Evolutionary conservation across 1,139 yeast genomes (phyloP).

Genomic region (Geotrichum fermentans): DNA sequence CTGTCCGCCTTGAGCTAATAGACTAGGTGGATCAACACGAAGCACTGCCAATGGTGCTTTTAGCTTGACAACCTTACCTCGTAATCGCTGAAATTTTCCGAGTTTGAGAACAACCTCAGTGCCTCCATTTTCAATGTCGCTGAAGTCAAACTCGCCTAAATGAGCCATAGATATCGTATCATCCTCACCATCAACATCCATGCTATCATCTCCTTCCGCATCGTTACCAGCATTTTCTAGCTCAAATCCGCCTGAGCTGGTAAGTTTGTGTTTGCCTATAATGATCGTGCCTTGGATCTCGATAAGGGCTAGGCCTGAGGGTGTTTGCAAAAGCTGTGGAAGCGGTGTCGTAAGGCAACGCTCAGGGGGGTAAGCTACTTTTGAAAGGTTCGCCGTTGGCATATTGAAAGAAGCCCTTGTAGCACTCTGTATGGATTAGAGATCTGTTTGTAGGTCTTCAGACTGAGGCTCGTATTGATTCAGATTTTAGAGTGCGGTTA

Average conservation of each 20-base stretch:
- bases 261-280: conserved; percentile 28
- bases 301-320: conserved; percentile 33
- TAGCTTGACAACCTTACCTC: conserved; percentile 36
- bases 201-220: conserved; percentile 12
- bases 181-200: conserved; percentile 1
- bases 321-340: conserved; percentile 32
- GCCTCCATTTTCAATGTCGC: conserved; percentile 25
- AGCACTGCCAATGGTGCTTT: conserved; percentile 37
- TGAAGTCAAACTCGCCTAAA: conserved; percentile 29
- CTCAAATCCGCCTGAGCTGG: conserved; percentile 17
- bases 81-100: conserved; percentile 36
- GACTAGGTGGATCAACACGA: conserved; percentile 21
- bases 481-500: too few species aligned
- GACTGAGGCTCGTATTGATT: too few species aligned
- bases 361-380: background rate
- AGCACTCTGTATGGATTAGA: too few species aligned
- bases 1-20: conserved; percentile 14
- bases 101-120: conserved; percentile 31
- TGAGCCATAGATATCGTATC: conserved; percentile 3
- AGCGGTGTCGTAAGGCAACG: conserved; percentile 11
- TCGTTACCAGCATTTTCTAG: conserved; percentile 8
- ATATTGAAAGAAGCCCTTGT: background rate
- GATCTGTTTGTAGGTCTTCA: background rate
- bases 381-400: conserved; percentile 10
- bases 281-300: conserved; percentile 37